phyloP scores from a whole-genome alignment of 2,329 filamentous ascomycete genomes.

The Epichloe bromicola region DNA sequence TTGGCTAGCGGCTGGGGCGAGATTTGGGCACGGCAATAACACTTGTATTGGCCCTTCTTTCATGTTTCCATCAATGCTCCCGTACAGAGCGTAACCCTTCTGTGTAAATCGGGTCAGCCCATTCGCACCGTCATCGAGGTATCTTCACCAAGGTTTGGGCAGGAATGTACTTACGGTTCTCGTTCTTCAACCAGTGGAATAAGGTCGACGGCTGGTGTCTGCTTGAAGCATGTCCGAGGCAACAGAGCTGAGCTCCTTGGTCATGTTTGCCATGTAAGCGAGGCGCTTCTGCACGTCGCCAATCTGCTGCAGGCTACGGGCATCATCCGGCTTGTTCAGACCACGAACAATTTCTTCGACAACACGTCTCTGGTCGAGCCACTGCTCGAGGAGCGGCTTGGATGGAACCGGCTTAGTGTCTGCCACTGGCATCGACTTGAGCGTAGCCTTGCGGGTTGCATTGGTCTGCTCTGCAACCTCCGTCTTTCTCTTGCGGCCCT shows the following conservation, averaged over 20 bases:
- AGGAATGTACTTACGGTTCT: neutral
- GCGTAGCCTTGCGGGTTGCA: constrained; percentile 35
- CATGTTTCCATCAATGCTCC: neutral
- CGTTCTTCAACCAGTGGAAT: constrained; percentile 5
- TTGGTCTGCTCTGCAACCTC: constrained; percentile 29
- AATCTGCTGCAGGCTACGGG: constrained; percentile 41
- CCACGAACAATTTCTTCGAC: constrained; percentile 45
- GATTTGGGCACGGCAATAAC: neutral
- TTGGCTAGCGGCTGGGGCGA: neutral
- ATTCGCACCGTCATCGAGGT: neutral
- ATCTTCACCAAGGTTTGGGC: neutral
- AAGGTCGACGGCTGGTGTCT: neutral
- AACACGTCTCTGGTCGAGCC: constrained; percentile 49
- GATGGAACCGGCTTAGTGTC: constrained; percentile 20
- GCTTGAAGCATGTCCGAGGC: neutral
- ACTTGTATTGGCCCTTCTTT: neutral
- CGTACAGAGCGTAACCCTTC: neutral
- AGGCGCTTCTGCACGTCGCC: constrained; percentile 37
- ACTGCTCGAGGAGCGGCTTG: constrained; percentile 36
- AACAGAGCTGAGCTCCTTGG: constrained; percentile 8
- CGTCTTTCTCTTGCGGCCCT: constrained; percentile 46
- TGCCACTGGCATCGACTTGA: constrained; percentile 25
- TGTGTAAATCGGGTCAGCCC: neutral
- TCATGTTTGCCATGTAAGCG: constrained; percentile 38
- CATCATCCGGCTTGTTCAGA: constrained; percentile 36